Conservation (phyloP, 352 stramenopile genomes). For the Pythium brassicae region DNA sequence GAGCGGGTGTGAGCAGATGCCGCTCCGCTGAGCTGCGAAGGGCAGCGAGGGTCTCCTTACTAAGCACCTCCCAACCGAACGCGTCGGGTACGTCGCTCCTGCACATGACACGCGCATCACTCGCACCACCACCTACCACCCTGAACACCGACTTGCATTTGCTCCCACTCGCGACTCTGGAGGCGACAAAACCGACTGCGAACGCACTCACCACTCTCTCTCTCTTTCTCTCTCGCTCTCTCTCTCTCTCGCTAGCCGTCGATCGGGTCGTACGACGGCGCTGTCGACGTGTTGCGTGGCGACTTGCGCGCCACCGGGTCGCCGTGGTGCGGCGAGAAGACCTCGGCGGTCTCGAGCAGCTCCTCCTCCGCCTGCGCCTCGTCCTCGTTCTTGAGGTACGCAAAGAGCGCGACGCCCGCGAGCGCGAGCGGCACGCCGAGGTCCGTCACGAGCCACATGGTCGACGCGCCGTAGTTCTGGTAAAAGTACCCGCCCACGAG, state of each 20-base stretch:
- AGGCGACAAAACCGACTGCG: no score
- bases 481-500: constrained; percentile 78
- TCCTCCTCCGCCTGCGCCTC: constrained; percentile 25
- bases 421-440: constrained; percentile 63
- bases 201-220: background rate
- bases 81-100: no score
- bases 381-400: constrained; percentile 47
- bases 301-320: constrained; percentile 39
- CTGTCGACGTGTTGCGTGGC: constrained; percentile 8
- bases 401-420: constrained; percentile 47
- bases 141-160: no score
- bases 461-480: constrained; percentile 52
- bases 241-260: constrained; percentile 11
- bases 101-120: background rate
- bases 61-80: no score
- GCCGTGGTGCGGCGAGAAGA: constrained; percentile 58
- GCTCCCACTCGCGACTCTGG: no score
- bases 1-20: constrained; percentile 9
- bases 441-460: constrained; percentile 69
- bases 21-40: background rate
- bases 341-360: constrained; percentile 45
- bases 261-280: constrained; percentile 22
- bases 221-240: background rate
- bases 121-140: background rate
- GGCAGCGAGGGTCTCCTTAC: no score